These are phyloP conservation scores for Phoma sp. DNA, from an alignment of 2,329 filamentous ascomycete species.

Conservation along the genomic window DNA sequence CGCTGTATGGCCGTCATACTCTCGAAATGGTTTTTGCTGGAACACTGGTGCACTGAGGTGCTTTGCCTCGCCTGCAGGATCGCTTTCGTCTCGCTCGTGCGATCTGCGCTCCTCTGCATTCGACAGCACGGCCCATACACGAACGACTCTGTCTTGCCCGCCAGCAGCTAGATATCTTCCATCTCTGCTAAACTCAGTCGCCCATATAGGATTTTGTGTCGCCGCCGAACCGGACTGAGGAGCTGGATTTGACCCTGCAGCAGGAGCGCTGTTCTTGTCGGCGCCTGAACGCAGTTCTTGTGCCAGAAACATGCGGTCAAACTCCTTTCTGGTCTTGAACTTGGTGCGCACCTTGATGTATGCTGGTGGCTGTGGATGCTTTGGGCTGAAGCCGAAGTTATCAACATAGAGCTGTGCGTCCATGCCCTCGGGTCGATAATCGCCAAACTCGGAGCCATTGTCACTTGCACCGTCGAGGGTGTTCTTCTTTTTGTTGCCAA, in stretches of 20 bases:
- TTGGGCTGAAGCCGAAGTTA: conserved; percentile 77
- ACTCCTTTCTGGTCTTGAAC: conserved; percentile 81
- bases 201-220: conserved; percentile 78
- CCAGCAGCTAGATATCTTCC: conserved; percentile 91
- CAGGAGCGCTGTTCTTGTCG: conserved; percentile 37
- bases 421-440: conserved; percentile 75
- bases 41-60: conserved; percentile 91
- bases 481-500: conserved; percentile 76
- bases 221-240: conserved; percentile 44
- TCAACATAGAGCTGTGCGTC: conserved; percentile 82
- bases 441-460: conserved; percentile 73
- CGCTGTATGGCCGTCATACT: conserved; percentile 82
- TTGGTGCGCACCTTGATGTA: conserved; percentile 87
- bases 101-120: conserved; percentile 77
- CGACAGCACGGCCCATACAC: conserved; percentile 88
- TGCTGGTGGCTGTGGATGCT: conserved; percentile 84
- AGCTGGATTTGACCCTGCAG: conserved; percentile 33
- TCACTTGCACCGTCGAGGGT: conserved; percentile 58
- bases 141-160: conserved; percentile 83
- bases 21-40: conserved; percentile 74
- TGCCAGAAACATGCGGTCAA: conserved; percentile 87
- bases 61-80: conserved; percentile 60
- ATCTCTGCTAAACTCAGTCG: conserved; percentile 90
- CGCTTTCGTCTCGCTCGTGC: conserved; percentile 74
- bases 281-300: conserved; percentile 79